These are phyloP conservation scores for Euphorbia pulcherrima DNA, from an alignment of 345 rosid species.

Conservation along the genomic window DNA sequence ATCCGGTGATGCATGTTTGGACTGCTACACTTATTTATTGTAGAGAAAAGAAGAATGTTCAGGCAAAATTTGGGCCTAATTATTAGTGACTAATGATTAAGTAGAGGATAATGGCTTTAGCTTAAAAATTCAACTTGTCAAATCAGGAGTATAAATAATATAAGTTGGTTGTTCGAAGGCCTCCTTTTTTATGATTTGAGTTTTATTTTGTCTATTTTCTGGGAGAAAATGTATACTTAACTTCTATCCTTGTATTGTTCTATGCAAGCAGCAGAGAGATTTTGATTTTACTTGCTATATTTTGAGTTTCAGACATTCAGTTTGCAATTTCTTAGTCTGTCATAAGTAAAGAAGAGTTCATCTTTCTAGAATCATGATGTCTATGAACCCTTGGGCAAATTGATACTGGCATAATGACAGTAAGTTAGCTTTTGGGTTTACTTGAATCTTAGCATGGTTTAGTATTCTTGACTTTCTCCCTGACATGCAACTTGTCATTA, in stretches of 20 bases:
- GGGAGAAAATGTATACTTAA: neutral
- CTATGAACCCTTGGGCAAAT: neutral
- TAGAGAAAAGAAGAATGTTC: neutral
- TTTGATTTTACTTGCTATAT: neutral
- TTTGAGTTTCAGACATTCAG: neutral
- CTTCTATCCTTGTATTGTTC: neutral
- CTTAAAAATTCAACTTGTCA: too few relatives aligned
- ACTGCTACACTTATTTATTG: too few relatives aligned
- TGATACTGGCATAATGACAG: neutral
- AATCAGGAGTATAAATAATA: neutral
- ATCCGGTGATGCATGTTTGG: neutral
- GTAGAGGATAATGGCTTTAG: neutral
- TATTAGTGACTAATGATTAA: neutral
- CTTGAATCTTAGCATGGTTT: constrained; percentile 13
- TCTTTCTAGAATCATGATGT: neutral
- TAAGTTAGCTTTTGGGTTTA: neutral
- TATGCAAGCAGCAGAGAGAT: neutral
- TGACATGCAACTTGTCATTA: neutral
- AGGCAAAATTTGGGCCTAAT: neutral
- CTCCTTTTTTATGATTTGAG: neutral
- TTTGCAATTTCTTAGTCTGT: neutral
- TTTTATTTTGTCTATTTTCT: neutral
- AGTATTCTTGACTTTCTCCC: constrained; percentile 10
- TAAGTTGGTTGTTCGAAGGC: neutral
- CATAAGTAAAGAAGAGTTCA: neutral